Evolutionary conservation across 352 stramenopile species (phyloP), one percentile per base, ranked within the genome.

Genomic region (Phytophthora sp.): DNA sequence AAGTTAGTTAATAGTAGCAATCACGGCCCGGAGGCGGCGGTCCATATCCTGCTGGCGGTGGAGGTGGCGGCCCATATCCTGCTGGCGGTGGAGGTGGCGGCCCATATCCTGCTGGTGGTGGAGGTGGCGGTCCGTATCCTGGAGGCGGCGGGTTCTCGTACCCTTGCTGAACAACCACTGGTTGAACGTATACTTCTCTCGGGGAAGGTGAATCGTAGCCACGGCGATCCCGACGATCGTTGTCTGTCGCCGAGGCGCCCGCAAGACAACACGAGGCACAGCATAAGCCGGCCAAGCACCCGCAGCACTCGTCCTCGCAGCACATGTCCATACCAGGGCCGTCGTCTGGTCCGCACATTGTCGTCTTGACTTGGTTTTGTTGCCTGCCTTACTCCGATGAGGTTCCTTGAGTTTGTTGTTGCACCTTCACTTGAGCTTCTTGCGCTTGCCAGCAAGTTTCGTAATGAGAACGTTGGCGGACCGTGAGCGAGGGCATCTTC

Each of bases 221-320:
- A 12, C 36, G 29, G 29, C 41, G 50, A 33, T 49, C 51, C 12
- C 61, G 41, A 16, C 60, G 39, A 12, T 58, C 42, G 27, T 73
- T 58, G 36, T 71, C 52, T 38, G 23, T 24, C 8, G 66, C 47
- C 0, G 66, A 74, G 2, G 66, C 66, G 2, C 60, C 49, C 4
- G 66, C 61, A 42, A 74, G 52, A 49, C 60, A 74, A 41, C 66
- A 74, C 21, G 66, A 74, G 41, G 54, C 66, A 11, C 66, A 74
- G 39, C 54, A 70, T 20, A 74, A 13, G 11, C 66, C 66, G 6
- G 54, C 60, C 55, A 74, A 31, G 24, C 66, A 74, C 18, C 60
- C 59, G 35, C 66, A 74, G 41, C 66, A 74, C 12, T 73, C 65
- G 45, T 69, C 63, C 13, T 13, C 20, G 39, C 62, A 70, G 18